Evolutionary conservation across 306 rosid species (phyloP).

Genomic region (Prunus davidiana): DNA sequence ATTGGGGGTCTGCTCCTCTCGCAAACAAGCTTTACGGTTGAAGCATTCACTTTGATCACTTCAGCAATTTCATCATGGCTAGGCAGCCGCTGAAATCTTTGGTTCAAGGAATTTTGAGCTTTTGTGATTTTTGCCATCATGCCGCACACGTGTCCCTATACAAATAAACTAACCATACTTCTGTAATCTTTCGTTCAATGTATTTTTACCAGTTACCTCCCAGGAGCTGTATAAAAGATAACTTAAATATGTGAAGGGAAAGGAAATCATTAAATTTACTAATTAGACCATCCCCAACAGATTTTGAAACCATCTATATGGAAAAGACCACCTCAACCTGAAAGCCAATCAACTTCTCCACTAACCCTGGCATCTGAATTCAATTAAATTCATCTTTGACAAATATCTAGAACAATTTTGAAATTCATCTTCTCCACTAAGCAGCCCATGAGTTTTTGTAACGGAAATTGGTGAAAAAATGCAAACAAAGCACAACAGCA

Average conservation of each 20-base stretch:
- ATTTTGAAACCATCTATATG: neutral
- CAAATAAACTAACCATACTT: constrained; percentile 67
- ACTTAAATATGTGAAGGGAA: neutral
- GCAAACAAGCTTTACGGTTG: constrained; percentile 50
- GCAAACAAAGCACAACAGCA: neutral
- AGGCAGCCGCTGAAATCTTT: constrained; percentile 45
- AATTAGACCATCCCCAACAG: neutral
- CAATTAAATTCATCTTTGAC: neutral
- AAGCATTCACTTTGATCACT: constrained; percentile 34
- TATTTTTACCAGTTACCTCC: constrained; percentile 33
- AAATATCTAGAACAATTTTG: neutral
- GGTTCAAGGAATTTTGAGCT: constrained; percentile 47
- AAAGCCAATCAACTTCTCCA: neutral
- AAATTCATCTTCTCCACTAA: too few relatives aligned
- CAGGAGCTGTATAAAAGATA: neutral
- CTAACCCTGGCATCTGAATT: neutral
- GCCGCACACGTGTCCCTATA: constrained; percentile 55
- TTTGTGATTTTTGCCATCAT: constrained; percentile 60
- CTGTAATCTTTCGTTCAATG: constrained; percentile 29
- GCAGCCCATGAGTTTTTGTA: neutral
- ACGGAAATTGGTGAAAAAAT: neutral
- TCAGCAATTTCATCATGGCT: constrained; percentile 56
- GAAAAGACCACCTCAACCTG: neutral
- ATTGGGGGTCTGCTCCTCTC: constrained; percentile 51
- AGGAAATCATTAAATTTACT: neutral